phyloP scores from a whole-genome alignment of 306 rosid species.

The Arachis stenosperma region DNA sequence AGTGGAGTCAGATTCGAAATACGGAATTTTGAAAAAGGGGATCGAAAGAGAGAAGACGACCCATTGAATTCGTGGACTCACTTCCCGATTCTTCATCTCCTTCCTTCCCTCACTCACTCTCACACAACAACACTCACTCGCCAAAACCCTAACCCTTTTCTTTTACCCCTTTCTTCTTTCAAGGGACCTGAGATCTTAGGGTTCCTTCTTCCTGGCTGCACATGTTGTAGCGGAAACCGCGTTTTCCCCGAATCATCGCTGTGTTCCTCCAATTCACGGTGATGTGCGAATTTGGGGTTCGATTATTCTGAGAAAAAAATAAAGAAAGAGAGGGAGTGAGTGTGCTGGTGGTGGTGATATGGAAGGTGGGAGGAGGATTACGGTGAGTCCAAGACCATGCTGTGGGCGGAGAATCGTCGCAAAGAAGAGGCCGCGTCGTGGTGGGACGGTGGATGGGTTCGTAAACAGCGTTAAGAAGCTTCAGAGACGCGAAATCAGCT shows the following conservation, averaged over 20 bases:
- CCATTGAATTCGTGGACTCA: constrained; percentile 20
- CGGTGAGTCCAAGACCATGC: constrained; percentile 68
- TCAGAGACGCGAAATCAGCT: constrained; percentile 69
- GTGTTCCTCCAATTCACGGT: constrained; percentile 1
- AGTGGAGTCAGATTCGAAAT: constrained; percentile 1
- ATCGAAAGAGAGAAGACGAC: constrained; percentile 11
- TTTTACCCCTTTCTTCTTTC: not conserved
- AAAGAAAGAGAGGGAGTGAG: not conserved
- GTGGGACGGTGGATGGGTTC: constrained; percentile 52
- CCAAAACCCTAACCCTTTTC: not conserved
- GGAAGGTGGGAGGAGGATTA: constrained; percentile 64
- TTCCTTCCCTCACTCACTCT: not conserved
- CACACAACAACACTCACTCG: not conserved
- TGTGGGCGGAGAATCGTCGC: constrained; percentile 58
- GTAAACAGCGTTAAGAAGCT: constrained; percentile 69
- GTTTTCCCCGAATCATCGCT: not conserved
- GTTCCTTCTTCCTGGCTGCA: constrained; percentile 20
- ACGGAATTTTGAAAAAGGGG: constrained; percentile 42
- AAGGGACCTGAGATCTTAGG: constrained; percentile 32
- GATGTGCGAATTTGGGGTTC: constrained; percentile 16
- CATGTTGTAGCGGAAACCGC: constrained; percentile 1
- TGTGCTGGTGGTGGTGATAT: constrained; percentile 21
- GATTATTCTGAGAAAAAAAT: constrained; percentile 10
- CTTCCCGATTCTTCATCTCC: not conserved
- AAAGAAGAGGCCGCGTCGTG: constrained; percentile 57